A percentile compares a stretch with the other conserved stretches of the same genome.
Evolutionary conservation across 1,284 basidiomycete genomes (phyloP).

Genomic region (Xanthoconium separans): DNA sequence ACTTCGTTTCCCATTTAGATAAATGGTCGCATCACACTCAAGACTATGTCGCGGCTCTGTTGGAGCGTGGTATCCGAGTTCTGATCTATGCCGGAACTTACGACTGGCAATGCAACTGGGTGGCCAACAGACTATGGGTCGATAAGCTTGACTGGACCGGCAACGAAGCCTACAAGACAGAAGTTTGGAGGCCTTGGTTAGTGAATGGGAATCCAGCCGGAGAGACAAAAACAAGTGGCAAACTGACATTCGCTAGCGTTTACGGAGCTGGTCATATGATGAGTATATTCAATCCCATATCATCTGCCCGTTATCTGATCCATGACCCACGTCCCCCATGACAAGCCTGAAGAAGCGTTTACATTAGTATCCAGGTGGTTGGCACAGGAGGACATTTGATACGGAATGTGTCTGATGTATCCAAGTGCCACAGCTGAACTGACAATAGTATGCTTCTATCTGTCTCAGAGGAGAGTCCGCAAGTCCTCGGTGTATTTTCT

Average conservation of each 20-base stretch:
- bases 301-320: slow-evolving; percentile 13
- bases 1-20: slow-evolving; percentile 55
- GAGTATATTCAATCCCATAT: slow-evolving; percentile 35
- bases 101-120: slow-evolving; percentile 81
- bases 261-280: slow-evolving; percentile 72
- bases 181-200: slow-evolving; percentile 59
- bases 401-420: slow-evolving; percentile 7
- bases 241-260: slow-evolving; percentile 67
- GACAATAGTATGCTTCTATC: background rate
- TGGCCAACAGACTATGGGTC: slow-evolving; percentile 74
- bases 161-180: slow-evolving; percentile 46
- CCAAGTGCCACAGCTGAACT: background rate
- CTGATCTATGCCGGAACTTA: slow-evolving; percentile 80
- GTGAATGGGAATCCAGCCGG: slow-evolving; percentile 56
- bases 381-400: slow-evolving; percentile 40
- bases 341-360: slow-evolving; percentile 61
- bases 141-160: slow-evolving; percentile 74
- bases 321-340: slow-evolving; percentile 55
- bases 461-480: background rate
- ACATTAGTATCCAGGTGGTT: slow-evolving; percentile 61
- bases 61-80: slow-evolving; percentile 71
- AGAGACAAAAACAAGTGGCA: slow-evolving; percentile 57
- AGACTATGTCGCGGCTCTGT: slow-evolving; percentile 65
- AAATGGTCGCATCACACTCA: slow-evolving; percentile 59
- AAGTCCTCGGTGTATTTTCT: background rate